phyloP scores from a whole-genome alignment of 1,139 yeast species.

The Kurtzmaniella quercitrusa region DNA sequence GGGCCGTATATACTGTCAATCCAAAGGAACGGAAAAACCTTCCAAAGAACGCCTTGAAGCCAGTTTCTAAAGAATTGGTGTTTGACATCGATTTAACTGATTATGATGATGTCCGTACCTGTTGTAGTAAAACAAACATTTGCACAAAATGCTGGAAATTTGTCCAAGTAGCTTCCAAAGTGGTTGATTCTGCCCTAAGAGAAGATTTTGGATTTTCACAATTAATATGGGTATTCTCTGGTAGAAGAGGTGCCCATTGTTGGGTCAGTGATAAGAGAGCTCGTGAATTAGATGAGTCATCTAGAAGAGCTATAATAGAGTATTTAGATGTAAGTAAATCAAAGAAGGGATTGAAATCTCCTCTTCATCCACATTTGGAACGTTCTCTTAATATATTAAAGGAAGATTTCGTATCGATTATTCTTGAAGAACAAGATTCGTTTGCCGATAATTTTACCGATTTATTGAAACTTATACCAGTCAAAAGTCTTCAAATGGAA shows the following conservation, averaged over 20 bases:
- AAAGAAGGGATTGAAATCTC: conserved; percentile 49
- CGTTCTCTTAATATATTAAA: conserved; percentile 70
- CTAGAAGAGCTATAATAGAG: conserved; percentile 74
- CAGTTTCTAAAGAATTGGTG: conserved; percentile 81
- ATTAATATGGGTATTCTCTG: conserved; percentile 93
- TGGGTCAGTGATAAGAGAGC: conserved; percentile 94
- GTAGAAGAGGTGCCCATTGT: conserved; percentile 99
- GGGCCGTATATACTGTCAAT: conserved; percentile 84
- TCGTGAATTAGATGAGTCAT: conserved; percentile 63
- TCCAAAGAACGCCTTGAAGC: conserved; percentile 77
- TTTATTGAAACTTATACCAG: conserved; percentile 49
- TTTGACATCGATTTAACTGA: conserved; percentile 98
- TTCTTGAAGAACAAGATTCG: conserved; percentile 82
- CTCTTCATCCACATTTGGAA: conserved; percentile 83
- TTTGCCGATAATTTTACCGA: conserved; percentile 32
- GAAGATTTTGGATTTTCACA: conserved; percentile 90
- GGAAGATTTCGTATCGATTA: conserved; percentile 56
- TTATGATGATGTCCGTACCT: conserved; percentile 89
- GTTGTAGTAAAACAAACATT: conserved; percentile 82
- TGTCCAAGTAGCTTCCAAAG: conserved; percentile 79
- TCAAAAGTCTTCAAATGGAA: conserved; percentile 49
- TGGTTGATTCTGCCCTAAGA: conserved; percentile 65
- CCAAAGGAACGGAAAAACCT: conserved; percentile 80
- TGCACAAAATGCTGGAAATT: conserved; percentile 94
- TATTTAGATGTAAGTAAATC: conserved; percentile 69